Evolutionary conservation across 805 yeast genomes (phyloP).

Genomic region (Jamesozyma gamospora): DNA sequence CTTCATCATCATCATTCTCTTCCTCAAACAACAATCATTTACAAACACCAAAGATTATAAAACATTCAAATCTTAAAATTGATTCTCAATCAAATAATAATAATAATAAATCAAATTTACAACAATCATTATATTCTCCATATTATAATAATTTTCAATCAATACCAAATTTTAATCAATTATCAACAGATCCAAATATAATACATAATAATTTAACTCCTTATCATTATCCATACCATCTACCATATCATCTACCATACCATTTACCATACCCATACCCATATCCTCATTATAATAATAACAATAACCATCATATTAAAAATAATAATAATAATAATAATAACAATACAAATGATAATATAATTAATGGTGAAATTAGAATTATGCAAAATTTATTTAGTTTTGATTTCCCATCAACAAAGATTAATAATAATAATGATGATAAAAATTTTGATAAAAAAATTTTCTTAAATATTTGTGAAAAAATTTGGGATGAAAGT

Average conservation of each 20-base stretch:
- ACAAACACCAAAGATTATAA: not conserved
- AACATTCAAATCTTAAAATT: no score
- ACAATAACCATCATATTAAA: no score
- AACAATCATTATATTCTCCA: not conserved
- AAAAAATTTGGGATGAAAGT: constrained; percentile 25
- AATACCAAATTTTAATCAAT: not conserved
- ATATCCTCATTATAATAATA: not conserved
- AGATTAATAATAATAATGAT: not conserved
- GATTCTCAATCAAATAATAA: no score
- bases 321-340: not conserved
- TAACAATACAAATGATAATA: not conserved
- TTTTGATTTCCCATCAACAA: constrained; percentile 15
- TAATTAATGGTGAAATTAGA: constrained; percentile 17
- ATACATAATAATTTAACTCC: not conserved
- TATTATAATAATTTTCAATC: not conserved
- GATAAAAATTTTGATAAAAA: constrained; percentile 18
- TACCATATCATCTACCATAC: not conserved
- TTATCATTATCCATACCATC: not conserved
- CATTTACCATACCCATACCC: not conserved
- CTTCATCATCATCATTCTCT: no score
- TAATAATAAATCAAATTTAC: not conserved
- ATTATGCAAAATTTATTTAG: constrained; percentile 17
- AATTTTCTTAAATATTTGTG: constrained; percentile 25
- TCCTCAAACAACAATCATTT: no score
- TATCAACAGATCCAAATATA: not conserved